These are phyloP conservation scores for Theileria equi DNA, from an alignment of 169 alveolate genomes.

Conservation along the genomic window DNA sequence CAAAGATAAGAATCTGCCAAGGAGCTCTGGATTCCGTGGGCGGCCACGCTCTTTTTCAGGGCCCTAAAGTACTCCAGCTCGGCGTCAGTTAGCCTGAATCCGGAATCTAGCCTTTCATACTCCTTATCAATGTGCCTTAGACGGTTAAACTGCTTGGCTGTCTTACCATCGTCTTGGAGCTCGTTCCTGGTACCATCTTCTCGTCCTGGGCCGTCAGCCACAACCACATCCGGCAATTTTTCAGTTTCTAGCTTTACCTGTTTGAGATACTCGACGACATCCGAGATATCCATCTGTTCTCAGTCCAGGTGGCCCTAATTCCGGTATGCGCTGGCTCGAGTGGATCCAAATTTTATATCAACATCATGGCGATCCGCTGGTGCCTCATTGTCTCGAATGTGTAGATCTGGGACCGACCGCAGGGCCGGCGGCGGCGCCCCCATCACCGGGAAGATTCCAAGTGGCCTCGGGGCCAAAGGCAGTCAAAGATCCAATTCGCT, in stretches of 20 bases:
- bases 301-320: no score
- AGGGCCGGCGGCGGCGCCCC: no score
- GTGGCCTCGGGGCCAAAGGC: no score
- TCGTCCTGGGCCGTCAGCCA: slow-evolving; percentile 10
- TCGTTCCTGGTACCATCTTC: no score
- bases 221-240: slow-evolving; percentile 30
- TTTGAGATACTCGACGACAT: slow-evolving; percentile 42
- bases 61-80: slow-evolving; percentile 37
- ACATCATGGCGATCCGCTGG: no score
- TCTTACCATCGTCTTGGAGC: slow-evolving; percentile 31
- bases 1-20: background rate
- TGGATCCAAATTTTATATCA: no score
- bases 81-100: slow-evolving; percentile 6
- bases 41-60: slow-evolving; percentile 20
- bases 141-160: slow-evolving; percentile 28
- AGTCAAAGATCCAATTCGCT: background rate
- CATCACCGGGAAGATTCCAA: no score
- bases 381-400: no score
- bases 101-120: slow-evolving; percentile 13
- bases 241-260: slow-evolving; percentile 44
- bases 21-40: slow-evolving; percentile 21
- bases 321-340: no score
- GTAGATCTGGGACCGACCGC: no score
- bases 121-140: slow-evolving; percentile 40
- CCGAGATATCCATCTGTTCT: no score